A percentile compares a stretch with the other conserved stretches of the same genome.
Evolutionary conservation across 78 protist genomes (phyloP).

Genomic region (Dictyostelium intermedium): DNA sequence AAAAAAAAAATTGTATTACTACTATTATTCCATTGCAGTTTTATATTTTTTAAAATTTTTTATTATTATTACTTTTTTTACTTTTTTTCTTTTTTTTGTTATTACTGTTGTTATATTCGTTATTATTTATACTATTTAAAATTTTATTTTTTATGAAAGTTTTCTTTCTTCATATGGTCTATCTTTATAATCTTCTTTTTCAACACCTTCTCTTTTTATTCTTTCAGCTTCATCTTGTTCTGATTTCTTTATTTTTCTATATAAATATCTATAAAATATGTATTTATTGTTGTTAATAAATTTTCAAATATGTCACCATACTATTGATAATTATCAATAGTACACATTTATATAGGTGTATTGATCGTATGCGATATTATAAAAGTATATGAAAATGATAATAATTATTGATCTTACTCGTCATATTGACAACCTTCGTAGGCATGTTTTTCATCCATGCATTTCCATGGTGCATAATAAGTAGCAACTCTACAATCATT

Average conservation of each 20-base stretch:
- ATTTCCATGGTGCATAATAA: conserved; percentile 84
- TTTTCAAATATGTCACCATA: neutral
- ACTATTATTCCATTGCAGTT: no score
- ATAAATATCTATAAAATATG: neutral
- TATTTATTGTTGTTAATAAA: no score
- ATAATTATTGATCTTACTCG: conserved; percentile 67
- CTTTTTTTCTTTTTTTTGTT: neutral
- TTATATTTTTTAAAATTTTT: no score
- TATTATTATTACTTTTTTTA: no score
- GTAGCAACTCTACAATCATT: conserved; percentile 82
- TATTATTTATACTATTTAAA: neutral
- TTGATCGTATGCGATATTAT: no score
- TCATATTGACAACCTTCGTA: conserved; percentile 89
- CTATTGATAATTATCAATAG: no score
- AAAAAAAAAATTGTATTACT: neutral
- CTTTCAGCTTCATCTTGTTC: neutral
- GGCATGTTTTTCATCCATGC: conserved; percentile 84
- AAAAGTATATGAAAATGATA: neutral
- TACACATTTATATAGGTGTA: no score
- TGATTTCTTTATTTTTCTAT: conserved; percentile 13
- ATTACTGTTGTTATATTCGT: neutral
- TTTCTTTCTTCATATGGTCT: neutral
- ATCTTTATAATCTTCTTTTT: neutral
- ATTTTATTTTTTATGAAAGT: neutral
- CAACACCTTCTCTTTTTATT: neutral